Evolutionary conservation across 2,329 filamentous ascomycete species (phyloP), one percentile per base, ranked within the genome.

Genomic region (Hymenoscyphus scutula): DNA sequence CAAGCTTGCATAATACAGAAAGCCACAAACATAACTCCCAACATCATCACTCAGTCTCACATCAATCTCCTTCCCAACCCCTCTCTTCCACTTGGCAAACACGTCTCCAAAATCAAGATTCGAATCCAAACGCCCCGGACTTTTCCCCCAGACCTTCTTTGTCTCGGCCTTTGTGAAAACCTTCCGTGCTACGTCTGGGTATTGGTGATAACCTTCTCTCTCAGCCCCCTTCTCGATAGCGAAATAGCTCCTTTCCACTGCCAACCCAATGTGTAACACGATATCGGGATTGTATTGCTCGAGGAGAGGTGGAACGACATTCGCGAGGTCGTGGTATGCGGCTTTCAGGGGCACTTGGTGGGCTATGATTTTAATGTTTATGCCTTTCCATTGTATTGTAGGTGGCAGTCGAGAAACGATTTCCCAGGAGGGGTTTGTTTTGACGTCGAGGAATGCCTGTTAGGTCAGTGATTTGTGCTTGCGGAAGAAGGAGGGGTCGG

Each of bases 221-320:
- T 89, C 87, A 0, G 84, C 90, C 45, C 83, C 80, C 7, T 83
- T 81, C 77, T 95, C 91, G 5, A 34, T 34, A 11, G 32, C 32
- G 32, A 34, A 34, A 34, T 13, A 34, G 32, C 8, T 13, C 4
- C 32, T 34, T 13, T 34, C 32, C 23, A 72, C 78, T 0, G 90
- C 89, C 81, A 95, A 90, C 67, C 91, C 91, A 57, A 95, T 88
- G 75, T 95, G 91, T 2, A 95, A 74, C 17, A 87, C 81, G n/a
- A 89, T 74, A 74, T 95, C 88, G 60, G 86, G 81, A 34, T 77
- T 72, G 58, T 71, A 70, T 37, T 62, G 25, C 74, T 66, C 69
- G 74, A 62, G 63, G 45, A 95, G 79, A 5, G 73, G 72, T 1
- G 90, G 89, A 5, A 92, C 80, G 2, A 87, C 74, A 17, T 77